A percentile compares a stretch with the other conserved stretches of the same genome.
Conservation (phyloP, 176 grass and related monocot genomes). For the Luzula sylvatica region DNA sequence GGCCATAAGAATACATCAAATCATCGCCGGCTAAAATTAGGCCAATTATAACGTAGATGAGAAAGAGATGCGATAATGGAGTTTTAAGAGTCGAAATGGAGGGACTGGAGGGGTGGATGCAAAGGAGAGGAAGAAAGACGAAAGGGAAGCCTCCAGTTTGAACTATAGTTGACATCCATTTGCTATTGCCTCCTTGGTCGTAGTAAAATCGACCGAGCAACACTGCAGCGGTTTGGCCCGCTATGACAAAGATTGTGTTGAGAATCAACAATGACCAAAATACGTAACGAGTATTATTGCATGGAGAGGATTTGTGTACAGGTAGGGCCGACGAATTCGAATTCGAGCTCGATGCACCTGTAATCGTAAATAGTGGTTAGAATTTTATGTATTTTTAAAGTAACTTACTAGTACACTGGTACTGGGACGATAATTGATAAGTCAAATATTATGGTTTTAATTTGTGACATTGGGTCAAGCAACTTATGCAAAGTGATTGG, state of each 20-base stretch:
- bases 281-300: conserved; percentile 24
- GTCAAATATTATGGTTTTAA: no score
- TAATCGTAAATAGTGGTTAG: no score
- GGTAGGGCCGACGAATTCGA: conserved; percentile 24
- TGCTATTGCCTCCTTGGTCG: conserved; percentile 84
- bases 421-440: no score
- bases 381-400: no score
- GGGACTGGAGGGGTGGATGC: conserved; percentile 32
- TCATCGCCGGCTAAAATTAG: no score
- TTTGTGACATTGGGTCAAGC: no score
- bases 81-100: conserved; percentile 14
- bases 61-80: no score
- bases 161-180: conserved; percentile 74
- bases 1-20: no score
- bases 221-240: conserved; percentile 46
- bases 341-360: conserved; percentile 37
- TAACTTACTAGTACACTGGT: no score
- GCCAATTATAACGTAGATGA: no score
- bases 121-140: conserved; percentile 33
- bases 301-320: not conserved
- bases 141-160: conserved; percentile 64
- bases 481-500: no score
- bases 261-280: conserved; percentile 52
- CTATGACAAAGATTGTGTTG: conserved; percentile 63
- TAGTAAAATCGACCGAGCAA: conserved; percentile 90